Conservation (phyloP, 139 green algal species). For the Pleodorina starrii region DNA sequence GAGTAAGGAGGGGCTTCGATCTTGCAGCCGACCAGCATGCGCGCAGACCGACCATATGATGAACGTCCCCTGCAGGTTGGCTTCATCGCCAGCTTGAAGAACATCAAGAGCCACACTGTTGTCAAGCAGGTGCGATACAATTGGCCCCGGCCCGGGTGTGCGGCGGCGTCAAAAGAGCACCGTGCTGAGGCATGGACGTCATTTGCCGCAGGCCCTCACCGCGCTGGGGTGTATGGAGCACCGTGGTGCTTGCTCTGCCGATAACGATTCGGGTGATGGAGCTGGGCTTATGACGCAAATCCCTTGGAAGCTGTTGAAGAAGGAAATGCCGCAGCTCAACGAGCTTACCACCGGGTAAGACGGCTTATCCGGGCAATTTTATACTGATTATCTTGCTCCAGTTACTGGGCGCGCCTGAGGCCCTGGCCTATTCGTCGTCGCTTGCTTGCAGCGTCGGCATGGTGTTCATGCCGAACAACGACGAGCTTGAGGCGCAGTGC, state of each 20-base stretch:
- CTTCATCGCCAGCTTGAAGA: conserved; percentile 96
- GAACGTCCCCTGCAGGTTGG: conserved; percentile 83
- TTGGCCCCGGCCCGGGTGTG: neutral
- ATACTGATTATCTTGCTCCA: too few relatives aligned
- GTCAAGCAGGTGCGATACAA: conserved; percentile 82
- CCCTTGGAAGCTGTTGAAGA: conserved; percentile 95
- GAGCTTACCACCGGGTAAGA: conserved; percentile 78
- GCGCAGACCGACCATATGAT: neutral
- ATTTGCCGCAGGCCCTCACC: conserved; percentile 82
- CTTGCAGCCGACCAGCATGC: conserved; percentile 1
- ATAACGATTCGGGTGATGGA: conserved; percentile 97
- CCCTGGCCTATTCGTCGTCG: too few relatives aligned
- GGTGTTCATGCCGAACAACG: conserved; percentile 97
- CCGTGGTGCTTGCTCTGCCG: conserved; percentile 96
- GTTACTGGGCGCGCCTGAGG: too few relatives aligned
- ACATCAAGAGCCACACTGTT: conserved; percentile 91
- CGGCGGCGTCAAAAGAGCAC: neutral
- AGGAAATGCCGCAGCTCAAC: conserved; percentile 78
- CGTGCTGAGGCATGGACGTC: neutral
- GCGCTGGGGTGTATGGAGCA: conserved; percentile 99
- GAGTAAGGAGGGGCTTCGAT: conserved; percentile 73
- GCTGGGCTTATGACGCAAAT: conserved; percentile 98
- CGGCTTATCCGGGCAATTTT: neutral
- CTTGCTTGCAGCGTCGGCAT: conserved; percentile 90
- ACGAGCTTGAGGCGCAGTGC: conserved; percentile 77